Evolutionary conservation across 805 yeast genomes (phyloP).

Genomic region (Metschnikowia proteae): DNA sequence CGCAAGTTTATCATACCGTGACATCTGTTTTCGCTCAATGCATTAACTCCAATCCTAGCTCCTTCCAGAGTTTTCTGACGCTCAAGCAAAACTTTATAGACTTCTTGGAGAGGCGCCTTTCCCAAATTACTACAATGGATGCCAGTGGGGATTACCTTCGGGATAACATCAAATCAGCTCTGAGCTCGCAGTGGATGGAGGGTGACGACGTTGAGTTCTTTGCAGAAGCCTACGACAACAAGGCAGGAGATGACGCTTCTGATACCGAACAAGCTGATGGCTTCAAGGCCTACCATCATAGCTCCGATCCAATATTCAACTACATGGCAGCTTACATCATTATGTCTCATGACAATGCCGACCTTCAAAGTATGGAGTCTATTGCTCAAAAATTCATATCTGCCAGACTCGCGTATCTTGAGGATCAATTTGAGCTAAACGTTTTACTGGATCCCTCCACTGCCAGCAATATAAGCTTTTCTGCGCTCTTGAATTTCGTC

Average conservation of each 20-base stretch:
- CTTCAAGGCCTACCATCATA: not conserved
- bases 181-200: conserved; percentile 12
- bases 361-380: conserved; percentile 18
- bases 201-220: conserved; percentile 17
- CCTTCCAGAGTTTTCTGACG: conserved; percentile 14
- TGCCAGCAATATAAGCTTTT: conserved; percentile 22
- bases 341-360: conserved; percentile 18
- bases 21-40: conserved; percentile 22
- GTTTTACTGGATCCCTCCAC: not conserved
- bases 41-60: conserved; percentile 12
- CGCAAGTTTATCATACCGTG: conserved; percentile 34
- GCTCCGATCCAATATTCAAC: conserved; percentile 25
- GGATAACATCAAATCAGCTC: not conserved
- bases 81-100: conserved; percentile 24
- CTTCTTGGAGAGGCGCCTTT: conserved; percentile 26
- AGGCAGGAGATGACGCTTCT: conserved; percentile 13
- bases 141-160: not conserved
- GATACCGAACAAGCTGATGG: conserved; percentile 1
- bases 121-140: conserved; percentile 20
- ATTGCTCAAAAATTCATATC: conserved; percentile 23
- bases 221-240: conserved; percentile 14
- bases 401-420: conserved; percentile 22
- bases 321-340: conserved; percentile 31
- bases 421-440: not conserved
- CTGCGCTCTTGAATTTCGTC: conserved; percentile 27